Base-by-base conservation (phyloP, 441 rosid species). In the Pelargonium myrrhifolium region DNA sequence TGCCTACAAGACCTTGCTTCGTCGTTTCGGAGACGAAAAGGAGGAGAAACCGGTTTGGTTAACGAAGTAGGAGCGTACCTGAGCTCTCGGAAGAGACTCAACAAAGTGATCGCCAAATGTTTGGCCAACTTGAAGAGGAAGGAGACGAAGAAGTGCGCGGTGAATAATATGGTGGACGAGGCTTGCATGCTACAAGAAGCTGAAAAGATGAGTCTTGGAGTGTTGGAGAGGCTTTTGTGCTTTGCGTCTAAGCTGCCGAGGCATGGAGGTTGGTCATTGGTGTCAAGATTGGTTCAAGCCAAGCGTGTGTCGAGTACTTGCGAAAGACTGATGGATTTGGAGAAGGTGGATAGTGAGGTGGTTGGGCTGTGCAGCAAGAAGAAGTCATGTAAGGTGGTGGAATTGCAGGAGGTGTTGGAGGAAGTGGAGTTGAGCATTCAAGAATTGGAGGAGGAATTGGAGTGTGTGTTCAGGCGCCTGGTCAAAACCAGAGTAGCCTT, bases 1-100 rank as follows among this genome's bases (percentile, higher is more conserved):
- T 45, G 64, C 18, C 65, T 67, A 4, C 75, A 66, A 45, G 74
- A 80, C 15, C 37, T 7, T 20, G n/a, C 7, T 0, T n/a, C 49
- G 39, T 63, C n/a, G 11, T 7, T 63, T 17, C 42, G 39, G 20
- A 18, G n/a, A 10, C 20, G n/a, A 9, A 42, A 15, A 39, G 10
- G 22, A 17, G 40, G 22, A 72, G 82, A 73, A 76, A 71, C 66
- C 56, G 80, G 66, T 64, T 10, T 58, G 61, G 26, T 65, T 65
- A 7, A 28, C 43, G 78, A 69, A 43, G 71, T 70, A 28, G 61
- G 68, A 12, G 53, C 40, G 20, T 76, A 65, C 73, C 28, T 69
- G n/a, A 67, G 68, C 20, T 69, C 60, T 2, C 67, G 69, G 73
- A 78, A 73, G 71, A 71, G 40, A 14, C 43, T 62, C 62, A 78